Base-by-base conservation (phyloP, 2,329 filamentous ascomycete genomes). In the Apiospora koreana region DNA sequence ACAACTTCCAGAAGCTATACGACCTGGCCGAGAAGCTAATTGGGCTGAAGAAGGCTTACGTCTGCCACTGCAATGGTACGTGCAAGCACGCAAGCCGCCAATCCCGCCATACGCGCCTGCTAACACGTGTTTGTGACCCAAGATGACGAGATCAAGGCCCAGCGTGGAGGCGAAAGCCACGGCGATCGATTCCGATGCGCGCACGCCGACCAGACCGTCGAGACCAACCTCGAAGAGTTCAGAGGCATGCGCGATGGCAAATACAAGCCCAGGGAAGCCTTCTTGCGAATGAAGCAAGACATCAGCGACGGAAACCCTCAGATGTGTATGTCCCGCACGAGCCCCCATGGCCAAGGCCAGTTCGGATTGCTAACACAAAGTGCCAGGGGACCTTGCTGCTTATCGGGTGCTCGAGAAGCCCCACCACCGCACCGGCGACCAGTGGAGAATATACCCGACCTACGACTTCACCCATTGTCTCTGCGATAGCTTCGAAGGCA, bases 381-480 rank as follows among this genome's bases (percentile, higher is more conserved):
- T 3, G 10, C 10, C n/a, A 68, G 66, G 95, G 95, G 95, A 98
- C 85, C 83, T 97, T 69, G 93, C 93, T 1, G 95, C 95, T 21
- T 98, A 97, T 81, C 90, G 95, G 72, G 91, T 98, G 69, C 87
- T 94, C 54, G 83, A 88, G 70, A 86, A 86, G 72, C 87, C 90
- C 58, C 94, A 97, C 79, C 90, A 94, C 81, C 89, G 93, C 45
- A 97, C 95, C 0, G 94, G 93, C 41, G 85, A 88, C 73, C 90
- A 92, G 78, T 98, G 95, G 94, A 92, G 91, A 81, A 97, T 98
- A 73, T 98, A 97, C 80, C 96, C 96, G 0, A 97, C 95, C 0
- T 98, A 98, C 78, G 95, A 97, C 80, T 97, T 97, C 79, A 93
- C 92, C 0, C 94, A 97, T 83, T 97, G 93, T 80, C 85, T 98